Base-by-base conservation (phyloP, 192 early-diverging fungal genomes). In the Ramicandelaber brevisporus region DNA sequence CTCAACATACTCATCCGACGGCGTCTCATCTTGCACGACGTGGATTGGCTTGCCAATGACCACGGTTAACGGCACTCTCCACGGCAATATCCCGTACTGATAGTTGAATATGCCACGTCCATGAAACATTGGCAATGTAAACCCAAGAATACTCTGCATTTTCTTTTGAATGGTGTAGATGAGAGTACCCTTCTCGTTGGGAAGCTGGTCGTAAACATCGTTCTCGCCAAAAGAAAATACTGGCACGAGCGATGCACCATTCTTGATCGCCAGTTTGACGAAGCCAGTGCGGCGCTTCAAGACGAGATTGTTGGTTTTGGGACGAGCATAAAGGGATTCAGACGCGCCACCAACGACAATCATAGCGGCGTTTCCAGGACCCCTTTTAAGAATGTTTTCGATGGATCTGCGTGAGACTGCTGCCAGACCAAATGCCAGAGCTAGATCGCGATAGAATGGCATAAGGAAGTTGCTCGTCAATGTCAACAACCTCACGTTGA, bases 221-320 rank as follows among this genome's bases (percentile, higher is more conserved):
- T 83, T 89, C 49, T 98, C 87, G 33, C 87, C 88, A 55, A 98
- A 93, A 14, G 71, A 69, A 44, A 81, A 80, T 1, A 82, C 66
- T 9, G 92, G 92, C 7, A 87, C 79, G 6, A 97, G 49, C 14
- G 52, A 52, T 9, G 86, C 74, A 3, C 79, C 78, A 17, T 78
- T 66, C 2, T 56, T 48, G 2, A 93, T 59, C 5, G 92, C 92
- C 22, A 89, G 51, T 33, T 78, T 75, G 36, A 97, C 66, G 50
- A 97, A 97, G 0, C 92, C 92, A 1, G 74, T 38, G 14, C 86
- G 65, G 30, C 71, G 78, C 33, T 69, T 63, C 31, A 89, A 46
- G 0, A 73, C 65, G 23, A 88, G 44, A 34, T 84, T 71, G 13
- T 59, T 41, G 2, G 54, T 46, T 14, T 61, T 59, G 5, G 66